Percentiles rank a stretch among this genome's conserved stretches.
Conservation (phyloP, 2,329 filamentous ascomycete species). For the Chrysosporium keratinophilum region DNA sequence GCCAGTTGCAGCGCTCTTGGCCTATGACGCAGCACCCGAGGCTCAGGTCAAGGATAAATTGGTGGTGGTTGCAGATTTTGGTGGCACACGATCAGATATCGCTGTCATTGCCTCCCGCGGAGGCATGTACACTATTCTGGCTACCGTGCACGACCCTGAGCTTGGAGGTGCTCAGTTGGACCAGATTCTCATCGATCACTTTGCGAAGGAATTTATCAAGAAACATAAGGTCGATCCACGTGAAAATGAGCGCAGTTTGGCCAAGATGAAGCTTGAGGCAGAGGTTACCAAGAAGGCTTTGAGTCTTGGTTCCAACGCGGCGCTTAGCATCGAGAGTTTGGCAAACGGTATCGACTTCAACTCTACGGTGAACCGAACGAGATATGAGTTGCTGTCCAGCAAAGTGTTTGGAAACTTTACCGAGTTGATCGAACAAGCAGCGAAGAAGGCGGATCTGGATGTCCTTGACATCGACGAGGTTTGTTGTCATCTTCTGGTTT, state of each 20-base stretch:
- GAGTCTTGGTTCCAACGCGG: slow-evolving; percentile 75
- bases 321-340: slow-evolving; percentile 86
- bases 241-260: slow-evolving; percentile 66
- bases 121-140: slow-evolving; percentile 91
- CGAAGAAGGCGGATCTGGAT: slow-evolving; percentile 88
- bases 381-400: slow-evolving; percentile 79
- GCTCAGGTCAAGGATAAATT: slow-evolving; percentile 71
- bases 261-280: slow-evolving; percentile 85
- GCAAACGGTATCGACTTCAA: slow-evolving; percentile 83
- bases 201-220: slow-evolving; percentile 98
- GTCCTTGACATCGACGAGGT: slow-evolving; percentile 82
- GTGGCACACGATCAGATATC: slow-evolving; percentile 85
- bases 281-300: slow-evolving; percentile 88
- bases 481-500: slow-evolving; percentile 6
- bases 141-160: slow-evolving; percentile 92
- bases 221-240: slow-evolving; percentile 86
- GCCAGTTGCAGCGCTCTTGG: slow-evolving; percentile 76
- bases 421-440: slow-evolving; percentile 67
- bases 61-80: slow-evolving; percentile 82
- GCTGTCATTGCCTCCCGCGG: slow-evolving; percentile 82
- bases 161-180: slow-evolving; percentile 78
- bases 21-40: slow-evolving; percentile 79
- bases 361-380: slow-evolving; percentile 80
- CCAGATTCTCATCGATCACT: slow-evolving; percentile 86
- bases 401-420: slow-evolving; percentile 85